These are phyloP conservation scores for Rosa rugosa DNA, from an alignment of 306 rosid genomes.

Conservation along the genomic window DNA sequence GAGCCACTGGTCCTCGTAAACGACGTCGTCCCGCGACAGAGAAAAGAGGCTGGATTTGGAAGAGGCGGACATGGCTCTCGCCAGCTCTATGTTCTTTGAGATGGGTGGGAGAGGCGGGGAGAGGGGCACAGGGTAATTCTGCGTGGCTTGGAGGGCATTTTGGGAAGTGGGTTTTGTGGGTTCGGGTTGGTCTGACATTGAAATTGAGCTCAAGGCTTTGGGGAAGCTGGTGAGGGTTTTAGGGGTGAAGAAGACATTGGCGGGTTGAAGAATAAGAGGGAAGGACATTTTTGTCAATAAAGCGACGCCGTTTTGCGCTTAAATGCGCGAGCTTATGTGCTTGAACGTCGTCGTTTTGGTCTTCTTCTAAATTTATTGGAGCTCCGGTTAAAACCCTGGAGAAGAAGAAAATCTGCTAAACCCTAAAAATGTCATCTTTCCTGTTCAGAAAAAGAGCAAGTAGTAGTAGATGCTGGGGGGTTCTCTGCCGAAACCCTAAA, in stretches of 20 bases:
- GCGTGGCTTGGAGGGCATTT: conserved; percentile 23
- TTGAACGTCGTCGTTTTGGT: neutral
- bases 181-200: conserved; percentile 39
- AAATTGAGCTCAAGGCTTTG: conserved; percentile 22
- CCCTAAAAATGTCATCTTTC: conserved; percentile 37
- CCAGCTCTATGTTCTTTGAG: conserved; percentile 72
- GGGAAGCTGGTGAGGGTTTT: conserved; percentile 22
- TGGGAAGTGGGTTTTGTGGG: conserved; percentile 29
- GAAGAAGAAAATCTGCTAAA: neutral
- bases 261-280: conserved; percentile 13
- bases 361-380: neutral
- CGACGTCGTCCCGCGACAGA: conserved; percentile 43
- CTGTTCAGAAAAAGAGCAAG: conserved; percentile 28
- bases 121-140: conserved; percentile 62
- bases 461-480: conserved; percentile 10
- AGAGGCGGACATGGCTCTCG: conserved; percentile 65
- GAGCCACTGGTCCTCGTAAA: conserved; percentile 70
- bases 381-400: neutral
- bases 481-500: conserved; percentile 11
- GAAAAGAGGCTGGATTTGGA: conserved; percentile 59
- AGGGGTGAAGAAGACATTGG: conserved; percentile 14
- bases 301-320: neutral
- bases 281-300: conserved; percentile 16
- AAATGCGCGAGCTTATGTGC: neutral
- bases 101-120: conserved; percentile 69